These are phyloP conservation scores for Alternaria gansuensis DNA, from an alignment of 2,329 filamentous ascomycete genomes.

Conservation along the genomic window DNA sequence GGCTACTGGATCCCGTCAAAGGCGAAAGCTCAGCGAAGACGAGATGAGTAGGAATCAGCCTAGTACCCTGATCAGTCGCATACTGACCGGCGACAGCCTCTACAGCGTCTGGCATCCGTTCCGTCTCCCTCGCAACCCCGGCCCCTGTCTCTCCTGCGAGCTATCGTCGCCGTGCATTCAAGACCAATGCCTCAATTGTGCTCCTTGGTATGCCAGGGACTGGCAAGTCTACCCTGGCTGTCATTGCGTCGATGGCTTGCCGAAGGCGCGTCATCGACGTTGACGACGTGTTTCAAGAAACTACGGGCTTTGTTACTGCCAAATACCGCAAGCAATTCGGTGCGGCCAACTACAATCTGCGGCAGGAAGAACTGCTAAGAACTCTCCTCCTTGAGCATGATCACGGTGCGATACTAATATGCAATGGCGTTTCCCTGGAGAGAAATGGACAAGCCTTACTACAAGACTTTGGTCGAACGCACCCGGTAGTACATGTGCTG, in stretches of 20 bases:
- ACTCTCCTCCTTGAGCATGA: conserved; percentile 67
- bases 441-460: conserved; percentile 68
- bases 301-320: conserved; percentile 68
- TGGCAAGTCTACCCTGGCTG: conserved; percentile 77
- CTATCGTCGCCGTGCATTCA: conserved; percentile 57
- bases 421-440: conserved; percentile 74
- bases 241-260: conserved; percentile 77
- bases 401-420: conserved; percentile 73
- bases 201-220: conserved; percentile 76
- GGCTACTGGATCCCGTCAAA: conserved; percentile 11
- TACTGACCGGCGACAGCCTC: conserved; percentile 30
- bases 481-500: conserved; percentile 75
- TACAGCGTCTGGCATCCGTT: conserved; percentile 36
- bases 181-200: conserved; percentile 73
- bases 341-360: conserved; percentile 67
- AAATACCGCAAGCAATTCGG: conserved; percentile 71
- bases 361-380: conserved; percentile 70
- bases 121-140: conserved; percentile 43
- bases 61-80: background rate
- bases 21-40: conserved; percentile 20
- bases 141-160: conserved; percentile 26
- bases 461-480: conserved; percentile 67
- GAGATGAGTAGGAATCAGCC: conserved; percentile 22
- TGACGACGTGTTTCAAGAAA: conserved; percentile 72
- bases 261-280: conserved; percentile 73